Evolutionary conservation across 805 yeast genomes (phyloP), one percentile per base, ranked within the genome.

Genomic region (Candida alai): DNA sequence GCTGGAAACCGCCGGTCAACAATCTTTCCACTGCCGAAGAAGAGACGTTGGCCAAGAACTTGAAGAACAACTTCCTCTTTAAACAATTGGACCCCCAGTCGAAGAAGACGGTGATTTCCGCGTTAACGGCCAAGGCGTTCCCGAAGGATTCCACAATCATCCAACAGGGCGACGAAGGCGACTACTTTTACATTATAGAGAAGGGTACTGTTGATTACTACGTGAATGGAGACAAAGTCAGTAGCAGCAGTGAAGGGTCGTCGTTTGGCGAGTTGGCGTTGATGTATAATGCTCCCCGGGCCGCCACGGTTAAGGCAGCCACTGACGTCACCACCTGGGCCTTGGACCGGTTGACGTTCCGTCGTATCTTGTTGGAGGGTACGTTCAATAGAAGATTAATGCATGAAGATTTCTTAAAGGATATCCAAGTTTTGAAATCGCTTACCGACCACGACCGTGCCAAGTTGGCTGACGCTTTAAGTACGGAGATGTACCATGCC

Each of bases 281-380:
- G 49, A 88, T 93, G 96, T 90, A 93, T 67, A 90, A 93, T 59
- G 80, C 96, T 13, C 97, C 97, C 42, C 80, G 98, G 62, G 97
- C 97, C 6, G 97, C 97, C 7, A 87, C 97, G 1, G 97, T 85
- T 1, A 50, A 73, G 18, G 89, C 96, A 7, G 70, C 84, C 6
- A 86, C 83, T 41, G 73, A 82, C 49, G 69, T 90, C 33, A 59
- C 65, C 11, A 62, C 69, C 45, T 90, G 96, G 96, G 93, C 95
- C 2, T 72, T 93, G 47, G 98, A 93, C 62, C 78, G 98, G 53
- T 67, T 82, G 51, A 89, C 97, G 1, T 93, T 93, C 68, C 80
- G 96, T 60, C 77, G 89, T 58, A 93, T 93, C 43, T 71, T 93
- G 40, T 70, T 89, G 52, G 96, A 90, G 49, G 87, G 89, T 42